A percentile compares a stretch with the other conserved stretches of the same genome.
phyloP scores from a whole-genome alignment of 164 flowering plant species.

The Vitis rotundifolia region DNA sequence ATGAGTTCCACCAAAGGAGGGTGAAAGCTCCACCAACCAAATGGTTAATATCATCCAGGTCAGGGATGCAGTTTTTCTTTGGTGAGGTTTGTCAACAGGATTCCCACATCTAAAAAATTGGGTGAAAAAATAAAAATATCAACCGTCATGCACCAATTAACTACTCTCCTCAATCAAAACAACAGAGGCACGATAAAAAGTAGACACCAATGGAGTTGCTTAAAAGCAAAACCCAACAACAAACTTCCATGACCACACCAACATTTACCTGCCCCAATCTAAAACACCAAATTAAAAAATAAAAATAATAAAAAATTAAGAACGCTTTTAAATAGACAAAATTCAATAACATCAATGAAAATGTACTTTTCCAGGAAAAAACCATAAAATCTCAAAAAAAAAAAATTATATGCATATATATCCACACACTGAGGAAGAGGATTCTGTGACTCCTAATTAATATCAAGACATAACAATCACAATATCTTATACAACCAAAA shows the following conservation, averaged over 20 bases:
- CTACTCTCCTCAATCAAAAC: background rate
- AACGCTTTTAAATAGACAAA: conserved; percentile 1
- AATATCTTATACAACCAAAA: background rate
- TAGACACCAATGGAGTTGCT: background rate
- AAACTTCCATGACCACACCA: too few relatives aligned
- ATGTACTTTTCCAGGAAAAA: background rate
- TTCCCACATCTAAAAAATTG: background rate
- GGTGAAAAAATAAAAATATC: background rate
- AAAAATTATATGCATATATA: background rate
- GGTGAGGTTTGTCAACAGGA: background rate
- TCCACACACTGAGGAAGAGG: background rate
- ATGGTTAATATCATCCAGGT: background rate
- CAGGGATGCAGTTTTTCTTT: background rate
- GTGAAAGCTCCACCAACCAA: background rate
- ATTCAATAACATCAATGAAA: background rate
- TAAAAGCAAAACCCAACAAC: too few relatives aligned
- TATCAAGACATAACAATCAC: background rate
- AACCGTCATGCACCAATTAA: background rate
- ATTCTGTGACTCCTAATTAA: background rate
- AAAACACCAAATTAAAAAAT: background rate
- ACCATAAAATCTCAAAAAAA: background rate
- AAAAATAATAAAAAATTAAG: background rate
- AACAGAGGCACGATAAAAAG: background rate
- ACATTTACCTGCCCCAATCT: background rate
- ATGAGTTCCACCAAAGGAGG: background rate